A percentile compares a stretch with the other conserved stretches of the same genome.
Conservation (phyloP, 441 rosid genomes). For the Melastoma candidum region DNA sequence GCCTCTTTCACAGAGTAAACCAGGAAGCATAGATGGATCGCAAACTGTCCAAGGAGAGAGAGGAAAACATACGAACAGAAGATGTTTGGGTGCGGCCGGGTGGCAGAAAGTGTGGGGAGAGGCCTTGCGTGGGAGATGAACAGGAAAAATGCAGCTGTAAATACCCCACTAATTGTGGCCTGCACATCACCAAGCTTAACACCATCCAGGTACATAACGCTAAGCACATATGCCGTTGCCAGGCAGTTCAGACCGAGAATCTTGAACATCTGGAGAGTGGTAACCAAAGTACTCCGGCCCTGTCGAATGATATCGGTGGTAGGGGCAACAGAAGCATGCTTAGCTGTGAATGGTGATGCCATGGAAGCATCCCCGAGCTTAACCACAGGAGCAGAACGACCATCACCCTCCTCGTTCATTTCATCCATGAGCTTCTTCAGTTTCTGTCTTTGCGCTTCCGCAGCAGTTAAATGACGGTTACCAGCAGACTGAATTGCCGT, state of each 20-base stretch:
- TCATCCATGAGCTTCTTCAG: slow-evolving; percentile 92
- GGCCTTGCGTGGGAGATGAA: slow-evolving; percentile 97
- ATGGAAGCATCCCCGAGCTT: slow-evolving; percentile 99
- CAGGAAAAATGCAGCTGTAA: slow-evolving; percentile 94
- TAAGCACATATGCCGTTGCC: slow-evolving; percentile 91
- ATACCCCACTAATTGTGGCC: slow-evolving; percentile 94
- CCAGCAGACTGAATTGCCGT: slow-evolving; percentile 26
- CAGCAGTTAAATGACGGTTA: slow-evolving; percentile 68
- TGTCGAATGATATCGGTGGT: slow-evolving; percentile 92
- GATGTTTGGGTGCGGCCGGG: slow-evolving; percentile 82
- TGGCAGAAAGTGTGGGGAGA: slow-evolving; percentile 70
- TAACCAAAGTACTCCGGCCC: slow-evolving; percentile 95
- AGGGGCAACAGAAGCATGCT: slow-evolving; percentile 96
- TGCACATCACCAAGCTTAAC: slow-evolving; percentile 98
- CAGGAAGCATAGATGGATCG: slow-evolving; percentile 64
- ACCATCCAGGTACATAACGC: slow-evolving; percentile 95
- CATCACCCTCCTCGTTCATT: slow-evolving; percentile 82
- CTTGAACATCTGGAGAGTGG: slow-evolving; percentile 99
- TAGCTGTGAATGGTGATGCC: slow-evolving; percentile 99
- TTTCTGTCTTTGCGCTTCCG: slow-evolving; percentile 72
- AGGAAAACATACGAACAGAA: slow-evolving; percentile 90
- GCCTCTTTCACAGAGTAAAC: slow-evolving; percentile 78
- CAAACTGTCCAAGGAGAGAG: slow-evolving; percentile 92
- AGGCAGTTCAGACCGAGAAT: slow-evolving; percentile 98
- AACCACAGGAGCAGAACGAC: slow-evolving; percentile 87